Base-by-base conservation (phyloP, 2,329 filamentous ascomycete species). In the Immersiporthe knoxdaviesiana region DNA sequence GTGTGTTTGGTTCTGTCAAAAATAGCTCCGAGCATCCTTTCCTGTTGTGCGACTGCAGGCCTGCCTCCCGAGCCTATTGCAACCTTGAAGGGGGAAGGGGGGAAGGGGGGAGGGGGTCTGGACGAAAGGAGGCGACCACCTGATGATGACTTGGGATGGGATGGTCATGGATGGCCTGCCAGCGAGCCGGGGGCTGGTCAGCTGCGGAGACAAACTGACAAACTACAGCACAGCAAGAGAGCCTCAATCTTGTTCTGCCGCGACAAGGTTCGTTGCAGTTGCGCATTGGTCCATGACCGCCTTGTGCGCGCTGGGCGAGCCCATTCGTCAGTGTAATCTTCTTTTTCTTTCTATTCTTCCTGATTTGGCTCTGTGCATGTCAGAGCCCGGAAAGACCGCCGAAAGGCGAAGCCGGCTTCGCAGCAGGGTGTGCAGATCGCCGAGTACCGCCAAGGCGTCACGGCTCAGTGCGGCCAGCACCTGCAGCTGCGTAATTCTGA, bases 11-110 rank as follows among this genome's bases (percentile, higher is more conserved):
- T 63, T 63, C 30, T 54, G 44, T 62, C 30, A 52, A 62, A 60
- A 58, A 58, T 65, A 61, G 32, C 16, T 59, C 21, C 32, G 63
- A 37, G 56, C 32, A 70, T 61, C 30, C 32, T 56, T 47, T 54
- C 65, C 54, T 37, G 68, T 24, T 7, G 37, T 56, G 41, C 60
- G 27, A 50, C 56, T 27, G 39, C 66, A 37, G 61, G 27, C 41
- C 18, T n/a, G 27, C 24, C 61, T n/a, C 24, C 61, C 41, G 11
- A 39, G 54, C 27, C 54, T 32, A 27, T 58, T 21, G 56, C 56
- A 30, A 30, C 18, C 24, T 27, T 37, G 56, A n/a, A n/a, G n/a
- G n/a, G n/a, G n/a, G n/a, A n/a, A n/a, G n/a, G n/a, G n/a, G n/a
- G n/a, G n/a, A n/a, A n/a, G n/a, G n/a, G n/a, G 35, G 30, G 30